Evolutionary conservation across 1,139 yeast species (phyloP), one percentile per base, ranked within the genome.

Genomic region (Sugiyamaella xylanicola): DNA sequence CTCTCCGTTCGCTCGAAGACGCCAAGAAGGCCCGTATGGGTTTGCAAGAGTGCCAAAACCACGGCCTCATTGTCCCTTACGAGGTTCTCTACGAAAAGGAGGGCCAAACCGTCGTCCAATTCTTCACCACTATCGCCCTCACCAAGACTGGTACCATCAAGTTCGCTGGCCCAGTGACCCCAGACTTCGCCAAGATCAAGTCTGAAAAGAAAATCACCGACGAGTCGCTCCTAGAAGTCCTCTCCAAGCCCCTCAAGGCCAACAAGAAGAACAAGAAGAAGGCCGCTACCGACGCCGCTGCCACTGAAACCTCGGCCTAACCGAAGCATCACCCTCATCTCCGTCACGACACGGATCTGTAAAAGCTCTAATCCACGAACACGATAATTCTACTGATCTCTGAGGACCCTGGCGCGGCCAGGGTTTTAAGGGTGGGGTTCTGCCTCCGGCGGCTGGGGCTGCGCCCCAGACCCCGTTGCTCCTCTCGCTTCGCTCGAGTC

Each of bases 11-110:
- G 65, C 79, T 86, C 60, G 85, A 80, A 44, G 90, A 87, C 65
- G 84, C 87, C 63, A 80, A 84, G 71, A 85, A 82, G 72, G 84
- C 87, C 58, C 83, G 89, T 69, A 82, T 87, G 75, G 95, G 93
- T 48, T 79, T 87, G 67, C 83, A 81, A 67, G 95, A 87, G 76
- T 85, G 90, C 67, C 77, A 79, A 54, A 82, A 80, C 77, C 93
- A 86, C 73, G 80, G 81, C 65, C 83, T 86, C 54, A 78, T 86
- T 65, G 78, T 81, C 69, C 83, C 89, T 50, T 86, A 86, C 70
- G 92, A 86, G 60, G 80, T 87, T 58, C 79, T 81, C 71, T 78
- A 82, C 67, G 92, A 85, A 68, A 85, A 83, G 75, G 85, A 84
- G 63, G 86, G 84, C 57, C 86, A 84, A 69, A 75, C 71, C 60